phyloP scores from a whole-genome alignment of 2,329 filamentous ascomycete genomes.

The Diaporthe capsici region DNA sequence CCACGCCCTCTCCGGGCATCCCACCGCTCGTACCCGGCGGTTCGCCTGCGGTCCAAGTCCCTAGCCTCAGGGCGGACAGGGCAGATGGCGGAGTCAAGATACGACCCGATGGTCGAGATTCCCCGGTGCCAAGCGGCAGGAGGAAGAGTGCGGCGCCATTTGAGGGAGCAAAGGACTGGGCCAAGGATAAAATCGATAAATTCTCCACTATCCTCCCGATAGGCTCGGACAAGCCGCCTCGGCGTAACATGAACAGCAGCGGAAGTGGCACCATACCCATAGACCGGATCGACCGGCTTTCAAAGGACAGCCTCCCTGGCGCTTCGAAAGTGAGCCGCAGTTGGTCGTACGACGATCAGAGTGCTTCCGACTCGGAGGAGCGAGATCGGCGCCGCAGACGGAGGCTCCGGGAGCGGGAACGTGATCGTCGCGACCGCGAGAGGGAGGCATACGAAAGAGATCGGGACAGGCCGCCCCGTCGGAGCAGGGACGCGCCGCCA shows the following conservation, averaged over 20 bases:
- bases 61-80: slow-evolving; percentile 27
- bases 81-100: slow-evolving; percentile 39
- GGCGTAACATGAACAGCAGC: slow-evolving; percentile 53
- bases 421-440: slow-evolving; percentile 50
- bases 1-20: slow-evolving; percentile 39
- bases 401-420: slow-evolving; percentile 44
- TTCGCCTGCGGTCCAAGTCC: slow-evolving; percentile 23
- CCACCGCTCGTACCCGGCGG: slow-evolving; percentile 13
- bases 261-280: slow-evolving; percentile 41
- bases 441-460: slow-evolving; percentile 37
- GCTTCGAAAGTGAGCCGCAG: slow-evolving; percentile 56
- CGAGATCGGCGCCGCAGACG: slow-evolving; percentile 39
- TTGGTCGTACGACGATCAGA: slow-evolving; percentile 58
- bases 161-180: slow-evolving; percentile 38
- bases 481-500: slow-evolving; percentile 46
- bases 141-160: slow-evolving; percentile 31
- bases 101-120: slow-evolving; percentile 43
- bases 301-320: slow-evolving; percentile 56
- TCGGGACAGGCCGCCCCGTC: slow-evolving; percentile 45
- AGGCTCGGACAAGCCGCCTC: slow-evolving; percentile 52
- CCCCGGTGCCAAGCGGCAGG: neutral
- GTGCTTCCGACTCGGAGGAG: slow-evolving; percentile 47
- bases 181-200: slow-evolving; percentile 60
- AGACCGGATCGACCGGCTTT: slow-evolving; percentile 48
- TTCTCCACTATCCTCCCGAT: slow-evolving; percentile 60